Evolutionary conservation across 345 rosid species (phyloP).

Genomic region (Moricandia arvensis): DNA sequence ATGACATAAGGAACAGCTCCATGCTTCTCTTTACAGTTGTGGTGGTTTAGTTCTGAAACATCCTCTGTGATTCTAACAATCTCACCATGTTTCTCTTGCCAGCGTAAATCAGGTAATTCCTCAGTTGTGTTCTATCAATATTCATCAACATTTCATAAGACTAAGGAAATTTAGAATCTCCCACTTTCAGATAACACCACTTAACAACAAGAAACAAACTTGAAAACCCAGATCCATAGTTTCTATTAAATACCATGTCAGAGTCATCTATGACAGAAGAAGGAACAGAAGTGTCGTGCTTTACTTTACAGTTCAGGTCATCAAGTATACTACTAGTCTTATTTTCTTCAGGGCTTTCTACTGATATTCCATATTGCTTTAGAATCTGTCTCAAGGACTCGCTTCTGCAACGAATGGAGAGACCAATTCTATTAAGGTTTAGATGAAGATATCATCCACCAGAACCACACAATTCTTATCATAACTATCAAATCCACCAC

Average conservation of each 20-base stretch:
- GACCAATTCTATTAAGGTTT: neutral
- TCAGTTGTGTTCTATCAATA: slow-evolving; percentile 20
- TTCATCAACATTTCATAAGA: slow-evolving; percentile 22
- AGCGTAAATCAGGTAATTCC: slow-evolving; percentile 13
- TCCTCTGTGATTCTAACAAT: neutral
- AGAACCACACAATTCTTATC: slow-evolving; percentile 17
- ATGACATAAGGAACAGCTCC: neutral
- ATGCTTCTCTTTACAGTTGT: neutral
- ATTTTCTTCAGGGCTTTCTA: slow-evolving; percentile 14
- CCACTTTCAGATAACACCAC: neutral
- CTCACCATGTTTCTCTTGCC: slow-evolving; percentile 6
- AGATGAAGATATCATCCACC: slow-evolving; percentile 1
- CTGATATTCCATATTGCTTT: slow-evolving; percentile 33
- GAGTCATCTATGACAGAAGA: slow-evolving; percentile 21
- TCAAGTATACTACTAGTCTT: slow-evolving; percentile 2
- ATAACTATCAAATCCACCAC: neutral
- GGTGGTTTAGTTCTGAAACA: neutral
- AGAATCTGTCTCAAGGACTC: slow-evolving; percentile 28
- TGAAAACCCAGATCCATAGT: neutral
- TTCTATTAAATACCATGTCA: slow-evolving; percentile 19
- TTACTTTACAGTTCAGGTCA: neutral
- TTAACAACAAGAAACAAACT: neutral
- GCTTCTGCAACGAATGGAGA: slow-evolving; percentile 24
- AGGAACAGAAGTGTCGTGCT: neutral
- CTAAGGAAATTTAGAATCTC: slow-evolving; percentile 6